Base-by-base conservation (phyloP, 495 filamentous ascomycete species). In the Lindgomyces ingoldianus region DNA sequence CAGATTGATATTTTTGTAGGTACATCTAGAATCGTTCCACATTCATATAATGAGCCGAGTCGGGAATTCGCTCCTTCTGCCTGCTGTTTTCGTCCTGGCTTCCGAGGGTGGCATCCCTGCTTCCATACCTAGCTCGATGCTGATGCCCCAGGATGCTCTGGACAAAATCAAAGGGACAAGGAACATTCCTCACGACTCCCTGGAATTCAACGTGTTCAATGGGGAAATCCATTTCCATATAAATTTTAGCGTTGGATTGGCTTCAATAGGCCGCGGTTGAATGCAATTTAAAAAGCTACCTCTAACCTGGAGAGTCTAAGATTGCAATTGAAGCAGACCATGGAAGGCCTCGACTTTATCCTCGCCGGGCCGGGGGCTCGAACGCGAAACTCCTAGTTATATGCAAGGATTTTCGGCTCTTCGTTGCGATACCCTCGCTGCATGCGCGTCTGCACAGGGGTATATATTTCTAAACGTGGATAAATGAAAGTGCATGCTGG, bases 391-490 rank as follows among this genome's bases (percentile, higher is more conserved):
- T 19, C 51, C 26, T 26, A 50, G 46, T 12, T 6, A 18, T 18
- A 25, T 26, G 58, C 58, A 62, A 62, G 58, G 58, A 25, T 62
- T 18, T 45, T 62, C 58, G 58, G 58, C 48, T 62, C 36, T 62
- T 62, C 48, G 48, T 53, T 30, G 48, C 48, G 57, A 60, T 33
- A 45, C 41, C 42, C 19, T 26, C 22, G 19, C 41, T 58, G 39
- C 55, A 18, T 42, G 58, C 21, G 48, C 30, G 36, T 45, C 52
- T 27, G 48, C 27, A 62, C 58, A 53, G 18, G 58, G 58, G 41
- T 62, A 39, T 45, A 18, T 44, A 18, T 19, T 19, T 45, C 58
- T 44, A 54, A 62, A 62, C 58, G 30, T 62, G 48, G 58, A 16
- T 62, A 62, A 62, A 62, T 62, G 22, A 36, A 54, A 16, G 14